Percentiles rank a stretch among this genome's conserved stretches.
Evolutionary conservation across 345 rosid genomes (phyloP).

Genomic region (Hevea brasiliensis): DNA sequence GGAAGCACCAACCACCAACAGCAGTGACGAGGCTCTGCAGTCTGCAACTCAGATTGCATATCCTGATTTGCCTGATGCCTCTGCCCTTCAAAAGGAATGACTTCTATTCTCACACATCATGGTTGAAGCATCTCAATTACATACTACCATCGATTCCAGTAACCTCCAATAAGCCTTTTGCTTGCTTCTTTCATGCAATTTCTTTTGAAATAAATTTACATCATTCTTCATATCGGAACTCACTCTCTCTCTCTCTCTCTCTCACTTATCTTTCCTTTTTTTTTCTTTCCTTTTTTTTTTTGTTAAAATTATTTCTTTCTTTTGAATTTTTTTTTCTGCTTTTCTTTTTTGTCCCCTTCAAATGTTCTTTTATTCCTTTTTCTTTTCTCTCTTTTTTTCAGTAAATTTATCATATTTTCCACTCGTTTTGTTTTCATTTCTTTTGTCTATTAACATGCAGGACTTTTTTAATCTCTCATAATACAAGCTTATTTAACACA

Average conservation of each 20-base stretch:
- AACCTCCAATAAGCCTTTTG: slow-evolving; percentile 16
- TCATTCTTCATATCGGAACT: not conserved
- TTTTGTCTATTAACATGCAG: slow-evolving; percentile 7
- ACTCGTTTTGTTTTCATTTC: slow-evolving; percentile 10
- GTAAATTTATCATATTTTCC: slow-evolving; percentile 10
- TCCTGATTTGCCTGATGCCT: slow-evolving; percentile 31
- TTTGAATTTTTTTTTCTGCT: slow-evolving; percentile 5
- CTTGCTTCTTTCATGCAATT: slow-evolving; percentile 1
- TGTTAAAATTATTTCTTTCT: slow-evolving; percentile 14
- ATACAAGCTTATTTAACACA: slow-evolving; percentile 35
- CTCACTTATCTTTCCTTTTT: slow-evolving; percentile 11
- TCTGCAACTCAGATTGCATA: slow-evolving; percentile 39
- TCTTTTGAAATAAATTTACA: not conserved
- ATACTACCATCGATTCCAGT: slow-evolving; percentile 20
- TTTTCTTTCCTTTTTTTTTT: slow-evolving; percentile 9
- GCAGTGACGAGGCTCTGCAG: slow-evolving; percentile 42
- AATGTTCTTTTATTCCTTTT: slow-evolving; percentile 12
- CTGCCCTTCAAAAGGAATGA: slow-evolving; percentile 31
- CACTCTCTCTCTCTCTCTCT: not conserved
- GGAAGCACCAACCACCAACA: slow-evolving; percentile 41
- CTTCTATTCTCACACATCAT: slow-evolving; percentile 22
- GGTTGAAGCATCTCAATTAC: slow-evolving; percentile 31
- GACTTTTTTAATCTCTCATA: slow-evolving; percentile 19
- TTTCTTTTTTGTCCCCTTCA: slow-evolving; percentile 17
- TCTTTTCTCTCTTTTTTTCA: slow-evolving; percentile 13